A percentile compares a stretch with the other conserved stretches of the same genome.
phyloP scores from a whole-genome alignment of 176 grass and related monocot species.

The Miscanthus lutarioriparius region DNA sequence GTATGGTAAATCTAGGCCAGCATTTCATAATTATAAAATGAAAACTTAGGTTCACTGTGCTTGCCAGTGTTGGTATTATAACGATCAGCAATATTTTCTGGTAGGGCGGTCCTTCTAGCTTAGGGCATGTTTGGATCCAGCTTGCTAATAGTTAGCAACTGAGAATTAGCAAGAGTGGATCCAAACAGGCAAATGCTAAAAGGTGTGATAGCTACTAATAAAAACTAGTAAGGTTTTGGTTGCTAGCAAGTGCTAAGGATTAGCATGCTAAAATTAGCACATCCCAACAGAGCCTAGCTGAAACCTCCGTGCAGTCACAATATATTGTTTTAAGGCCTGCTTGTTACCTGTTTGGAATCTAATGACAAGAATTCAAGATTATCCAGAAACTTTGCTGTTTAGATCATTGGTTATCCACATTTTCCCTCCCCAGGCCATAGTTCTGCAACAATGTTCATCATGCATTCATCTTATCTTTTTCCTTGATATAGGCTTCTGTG shows the following conservation, averaged over 20 bases:
- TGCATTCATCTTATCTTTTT: conserved; percentile 16
- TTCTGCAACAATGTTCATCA: not conserved
- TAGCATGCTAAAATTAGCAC: not conserved
- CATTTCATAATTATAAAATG: not conserved
- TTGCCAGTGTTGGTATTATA: conserved; percentile 11
- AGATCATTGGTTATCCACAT: conserved; percentile 7
- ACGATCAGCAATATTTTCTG: conserved; percentile 17
- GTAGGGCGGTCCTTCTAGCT: conserved; percentile 2
- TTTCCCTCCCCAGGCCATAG: not conserved
- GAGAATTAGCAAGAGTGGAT: not conserved
- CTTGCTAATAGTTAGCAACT: not conserved
- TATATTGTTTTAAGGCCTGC: conserved; percentile 4
- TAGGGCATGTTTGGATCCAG: not conserved
- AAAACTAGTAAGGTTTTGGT: not conserved
- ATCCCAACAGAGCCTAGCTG: not conserved
- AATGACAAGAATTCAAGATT: conserved; percentile 32
- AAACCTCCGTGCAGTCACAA: conserved; percentile 18
- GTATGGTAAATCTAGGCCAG: conserved; percentile 11
- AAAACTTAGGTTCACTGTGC: not conserved
- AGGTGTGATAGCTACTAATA: not conserved
- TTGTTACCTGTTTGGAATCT: conserved; percentile 15
- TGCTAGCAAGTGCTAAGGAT: not conserved
- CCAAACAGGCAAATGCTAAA: not conserved
- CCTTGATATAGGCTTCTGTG: not conserved
- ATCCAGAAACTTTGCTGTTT: conserved; percentile 4